A percentile compares a stretch with the other conserved stretches of the same genome.
Evolutionary conservation across 768 basidiomycete species (phyloP).

Genomic region (Leccinum fibrillosum): DNA sequence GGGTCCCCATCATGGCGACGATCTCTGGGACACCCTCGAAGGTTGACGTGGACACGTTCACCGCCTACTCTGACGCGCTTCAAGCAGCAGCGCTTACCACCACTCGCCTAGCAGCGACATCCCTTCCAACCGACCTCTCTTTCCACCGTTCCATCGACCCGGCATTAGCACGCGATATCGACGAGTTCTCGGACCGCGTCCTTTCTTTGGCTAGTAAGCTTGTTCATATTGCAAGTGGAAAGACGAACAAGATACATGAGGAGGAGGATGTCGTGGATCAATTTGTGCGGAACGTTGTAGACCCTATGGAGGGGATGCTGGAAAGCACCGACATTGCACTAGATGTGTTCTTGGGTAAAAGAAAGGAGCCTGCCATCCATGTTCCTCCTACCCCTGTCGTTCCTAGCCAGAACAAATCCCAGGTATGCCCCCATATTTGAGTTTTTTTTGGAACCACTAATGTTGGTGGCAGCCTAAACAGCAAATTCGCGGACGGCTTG

Average conservation of each 20-base stretch:
- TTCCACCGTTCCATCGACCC: constrained; percentile 88
- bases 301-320: constrained; percentile 78
- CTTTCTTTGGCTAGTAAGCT: constrained; percentile 65
- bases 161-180: constrained; percentile 64
- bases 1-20: constrained; percentile 11
- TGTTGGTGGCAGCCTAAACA: constrained; percentile 30
- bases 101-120: constrained; percentile 54
- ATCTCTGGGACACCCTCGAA: neutral
- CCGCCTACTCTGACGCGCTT: constrained; percentile 52
- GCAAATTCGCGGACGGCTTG: constrained; percentile 42
- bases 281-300: constrained; percentile 76
- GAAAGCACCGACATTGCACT: constrained; percentile 85
- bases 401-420: constrained; percentile 24
- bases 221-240: constrained; percentile 47
- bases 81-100: constrained; percentile 62
- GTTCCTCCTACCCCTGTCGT: constrained; percentile 41
- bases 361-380: constrained; percentile 62
- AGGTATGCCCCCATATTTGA: constrained; percentile 24
- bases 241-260: constrained; percentile 40
- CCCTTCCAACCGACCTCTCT: constrained; percentile 71
- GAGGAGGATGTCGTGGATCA: constrained; percentile 85
- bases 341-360: constrained; percentile 72
- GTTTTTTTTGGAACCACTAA: constrained; percentile 2
- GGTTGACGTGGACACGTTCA: constrained; percentile 37
- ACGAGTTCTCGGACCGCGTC: constrained; percentile 63